Evolutionary conservation across 2,329 filamentous ascomycete species (phyloP).

Genomic region (Bertia moriformis): DNA sequence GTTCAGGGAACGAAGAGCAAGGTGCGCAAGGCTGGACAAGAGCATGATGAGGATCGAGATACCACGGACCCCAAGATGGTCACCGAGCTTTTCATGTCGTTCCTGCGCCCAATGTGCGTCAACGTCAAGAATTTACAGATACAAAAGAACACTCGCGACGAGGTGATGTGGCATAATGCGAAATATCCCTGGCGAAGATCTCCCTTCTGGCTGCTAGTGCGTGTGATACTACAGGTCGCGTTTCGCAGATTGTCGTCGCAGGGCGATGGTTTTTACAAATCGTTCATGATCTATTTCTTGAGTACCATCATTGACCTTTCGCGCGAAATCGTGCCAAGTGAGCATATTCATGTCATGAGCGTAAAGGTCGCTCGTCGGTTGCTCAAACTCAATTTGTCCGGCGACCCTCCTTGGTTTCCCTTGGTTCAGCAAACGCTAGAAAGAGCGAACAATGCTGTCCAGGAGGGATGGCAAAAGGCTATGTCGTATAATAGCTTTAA

Average conservation of each 20-base stretch:
- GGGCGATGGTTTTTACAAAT: conserved; percentile 25
- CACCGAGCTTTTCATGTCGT: conserved; percentile 30
- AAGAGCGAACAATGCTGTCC: background rate
- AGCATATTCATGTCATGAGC: conserved; percentile 21
- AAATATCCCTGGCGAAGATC: conserved; percentile 32
- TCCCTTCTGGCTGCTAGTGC: conserved; percentile 36
- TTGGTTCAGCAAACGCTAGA: conserved; percentile 3
- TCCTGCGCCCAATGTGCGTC: conserved; percentile 23
- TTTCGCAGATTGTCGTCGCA: conserved; percentile 3
- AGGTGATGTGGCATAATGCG: conserved; percentile 26
- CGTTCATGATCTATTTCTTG: conserved; percentile 31
- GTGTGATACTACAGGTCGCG: conserved; percentile 29
- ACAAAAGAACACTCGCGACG: conserved; percentile 37
- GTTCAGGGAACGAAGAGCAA: conserved; percentile 16
- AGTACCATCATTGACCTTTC: conserved; percentile 15
- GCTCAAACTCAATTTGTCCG: conserved; percentile 17
- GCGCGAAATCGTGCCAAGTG: conserved; percentile 6
- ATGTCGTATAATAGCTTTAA: conserved; percentile 1
- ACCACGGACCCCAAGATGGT: conserved; percentile 31
- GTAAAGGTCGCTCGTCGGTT: conserved; percentile 26
- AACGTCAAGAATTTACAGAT: conserved; percentile 13
- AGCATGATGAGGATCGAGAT: conserved; percentile 27
- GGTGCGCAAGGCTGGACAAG: conserved; percentile 19
- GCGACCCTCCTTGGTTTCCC: background rate
- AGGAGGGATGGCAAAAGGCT: background rate